Evolutionary conservation across 2,329 filamentous ascomycete genomes (phyloP).

Genomic region (Madurella fahalii): DNA sequence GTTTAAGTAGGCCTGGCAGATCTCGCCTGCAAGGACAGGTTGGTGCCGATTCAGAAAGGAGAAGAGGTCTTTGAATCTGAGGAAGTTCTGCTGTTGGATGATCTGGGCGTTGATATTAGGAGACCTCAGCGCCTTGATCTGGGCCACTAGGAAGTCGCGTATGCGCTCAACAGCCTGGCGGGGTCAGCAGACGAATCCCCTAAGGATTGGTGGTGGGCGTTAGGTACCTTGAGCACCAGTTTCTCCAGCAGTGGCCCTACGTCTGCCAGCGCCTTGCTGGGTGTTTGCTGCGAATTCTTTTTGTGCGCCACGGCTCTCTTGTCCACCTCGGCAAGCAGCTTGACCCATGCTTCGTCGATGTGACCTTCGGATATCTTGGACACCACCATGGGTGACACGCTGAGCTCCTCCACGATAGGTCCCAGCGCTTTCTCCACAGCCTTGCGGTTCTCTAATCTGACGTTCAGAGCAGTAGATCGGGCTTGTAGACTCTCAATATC

Average conservation of each 20-base stretch:
- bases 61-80: constrained; percentile 85
- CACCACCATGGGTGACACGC: constrained; percentile 78
- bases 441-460: constrained; percentile 82
- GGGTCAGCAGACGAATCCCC: not conserved
- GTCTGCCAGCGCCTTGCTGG: constrained; percentile 75
- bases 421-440: constrained; percentile 83
- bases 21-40: constrained; percentile 78
- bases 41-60: constrained; percentile 81
- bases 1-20: constrained; percentile 89
- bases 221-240: constrained; percentile 68
- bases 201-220: not conserved
- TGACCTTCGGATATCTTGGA: constrained; percentile 81
- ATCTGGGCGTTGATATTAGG: constrained; percentile 97
- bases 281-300: constrained; percentile 55
- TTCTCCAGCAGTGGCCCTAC: constrained; percentile 81
- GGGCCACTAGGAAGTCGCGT: constrained; percentile 86
- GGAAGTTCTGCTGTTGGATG: constrained; percentile 87
- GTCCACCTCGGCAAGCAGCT: constrained; percentile 77
- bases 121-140: constrained; percentile 89
- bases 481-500: constrained; percentile 93
- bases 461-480: constrained; percentile 76
- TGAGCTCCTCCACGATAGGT: constrained; percentile 87
- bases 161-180: constrained; percentile 81
- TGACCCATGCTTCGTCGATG: constrained; percentile 87
- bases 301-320: constrained; percentile 70